Evolutionary conservation across 106 monocot species (phyloP).

Genomic region (Narthecium ossifragum): DNA sequence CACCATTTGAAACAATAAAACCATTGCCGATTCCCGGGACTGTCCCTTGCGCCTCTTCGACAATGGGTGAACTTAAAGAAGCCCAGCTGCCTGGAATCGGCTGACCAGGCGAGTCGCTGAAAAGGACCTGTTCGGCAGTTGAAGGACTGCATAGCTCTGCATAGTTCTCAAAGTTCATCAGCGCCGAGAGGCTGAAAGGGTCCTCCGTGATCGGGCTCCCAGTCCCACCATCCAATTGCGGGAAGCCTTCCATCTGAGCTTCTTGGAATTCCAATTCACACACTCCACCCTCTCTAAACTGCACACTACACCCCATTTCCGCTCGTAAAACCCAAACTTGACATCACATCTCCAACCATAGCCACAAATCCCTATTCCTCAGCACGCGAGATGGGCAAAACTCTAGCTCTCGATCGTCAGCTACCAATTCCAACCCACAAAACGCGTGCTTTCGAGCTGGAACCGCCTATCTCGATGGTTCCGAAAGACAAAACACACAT

Average conservation of each 20-base stretch:
- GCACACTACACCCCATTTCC: not conserved
- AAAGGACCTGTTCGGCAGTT: slow-evolving; percentile 19
- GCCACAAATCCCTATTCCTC: not conserved
- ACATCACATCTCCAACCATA: not conserved
- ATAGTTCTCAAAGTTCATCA: slow-evolving; percentile 48
- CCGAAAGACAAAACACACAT: not conserved
- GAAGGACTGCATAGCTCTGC: slow-evolving; percentile 39
- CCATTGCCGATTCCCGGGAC: no score
- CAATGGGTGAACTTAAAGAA: slow-evolving; percentile 8
- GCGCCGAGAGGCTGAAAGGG: slow-evolving; percentile 38
- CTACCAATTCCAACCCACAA: not conserved
- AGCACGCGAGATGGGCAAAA: no score
- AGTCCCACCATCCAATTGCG: slow-evolving; percentile 22
- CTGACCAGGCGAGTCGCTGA: slow-evolving; percentile 14
- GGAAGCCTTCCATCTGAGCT: slow-evolving; percentile 39
- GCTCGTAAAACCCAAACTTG: not conserved
- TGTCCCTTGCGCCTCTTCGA: no score
- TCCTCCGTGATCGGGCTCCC: slow-evolving; percentile 43
- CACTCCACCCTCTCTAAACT: not conserved
- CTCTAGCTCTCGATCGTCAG: not conserved
- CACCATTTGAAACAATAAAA: not conserved
- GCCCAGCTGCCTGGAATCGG: slow-evolving; percentile 12
- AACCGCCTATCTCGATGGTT: not conserved
- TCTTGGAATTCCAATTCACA: not conserved
- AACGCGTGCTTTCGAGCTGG: not conserved